Evolutionary conservation across 2,329 filamentous ascomycete species (phyloP), one percentile per base, ranked within the genome.

Genomic region (Leptodontidium sp.): DNA sequence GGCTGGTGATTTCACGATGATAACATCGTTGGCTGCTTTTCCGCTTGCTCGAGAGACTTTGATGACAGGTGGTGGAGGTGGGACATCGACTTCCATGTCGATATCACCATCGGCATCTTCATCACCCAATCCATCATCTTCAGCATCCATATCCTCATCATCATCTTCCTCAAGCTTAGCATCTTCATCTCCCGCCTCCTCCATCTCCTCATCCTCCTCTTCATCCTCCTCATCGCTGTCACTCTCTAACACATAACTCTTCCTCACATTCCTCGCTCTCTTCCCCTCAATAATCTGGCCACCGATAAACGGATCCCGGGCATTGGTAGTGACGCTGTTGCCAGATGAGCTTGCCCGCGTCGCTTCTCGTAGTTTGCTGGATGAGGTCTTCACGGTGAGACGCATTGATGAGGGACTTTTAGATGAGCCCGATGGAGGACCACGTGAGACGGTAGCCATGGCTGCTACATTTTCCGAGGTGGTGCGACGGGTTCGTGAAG

Each of bases 191-290:
- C 32, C 68, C n/a, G 57, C 69, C 47, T 73, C 74, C 15, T 72
- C 72, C 53, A 71, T 72, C 49, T 75, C 74, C 45, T 68, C 71
- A 40, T 73, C 71, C 64, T 75, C 74, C 40, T 77, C 71, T 64
- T 75, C 74, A 40, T 77, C 75, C 32, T 77, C 76, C 4, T 74
- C 73, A 15, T 80, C 80, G 67, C 82, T 82, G 50, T 82, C 81
- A 50, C 84, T 83, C 21, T 85, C 82, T 45, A 86, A 78, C 69
- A 87, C 84, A 68, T 79, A 79, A 64, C 74, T 79, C 66, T 78
- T 79, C 58, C 73, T 76, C 6, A 77, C 75, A 65, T 77, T 76
- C 61, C 78, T 75, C 5, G 73, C 65, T 69, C 77, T 71, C 62
- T 76, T 78, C 1, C 76, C 77, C 59, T 77, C 75, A 1, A 78